These are phyloP conservation scores for Serendipita sp. DNA, from an alignment of 768 basidiomycete species.

Conservation along the genomic window DNA sequence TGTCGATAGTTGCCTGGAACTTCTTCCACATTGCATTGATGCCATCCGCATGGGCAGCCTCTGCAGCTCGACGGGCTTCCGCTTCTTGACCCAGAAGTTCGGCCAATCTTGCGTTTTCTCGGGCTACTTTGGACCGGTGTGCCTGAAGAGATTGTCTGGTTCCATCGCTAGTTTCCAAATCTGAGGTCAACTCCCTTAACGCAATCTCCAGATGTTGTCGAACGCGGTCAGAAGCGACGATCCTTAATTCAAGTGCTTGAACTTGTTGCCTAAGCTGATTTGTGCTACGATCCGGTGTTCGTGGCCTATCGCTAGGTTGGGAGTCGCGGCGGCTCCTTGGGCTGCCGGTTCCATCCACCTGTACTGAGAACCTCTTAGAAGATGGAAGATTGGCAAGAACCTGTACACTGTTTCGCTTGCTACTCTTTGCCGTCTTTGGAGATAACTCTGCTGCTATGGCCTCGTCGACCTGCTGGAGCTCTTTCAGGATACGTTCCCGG, in stretches of 20 bases:
- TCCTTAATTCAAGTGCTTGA: constrained; percentile 49
- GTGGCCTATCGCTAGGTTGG: constrained; percentile 15
- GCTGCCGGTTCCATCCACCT: constrained; percentile 19
- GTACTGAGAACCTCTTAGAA: constrained; percentile 23
- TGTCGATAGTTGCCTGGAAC: constrained; percentile 40
- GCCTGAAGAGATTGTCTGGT: constrained; percentile 46
- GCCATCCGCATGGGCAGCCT: constrained; percentile 47
- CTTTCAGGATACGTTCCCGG: constrained; percentile 43
- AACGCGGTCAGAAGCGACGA: constrained; percentile 51
- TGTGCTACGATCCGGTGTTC: constrained; percentile 24
- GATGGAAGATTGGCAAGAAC: constrained; percentile 33
- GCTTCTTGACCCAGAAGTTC: constrained; percentile 47
- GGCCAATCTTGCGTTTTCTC: constrained; percentile 39
- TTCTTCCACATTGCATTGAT: constrained; percentile 52
- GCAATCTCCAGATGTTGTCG: constrained; percentile 46
- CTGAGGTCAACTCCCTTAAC: constrained; percentile 40
- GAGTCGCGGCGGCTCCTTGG: constrained; percentile 24
- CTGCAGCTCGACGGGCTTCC: constrained; percentile 42
- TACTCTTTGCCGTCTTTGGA: constrained; percentile 18
- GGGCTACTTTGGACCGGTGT: constrained; percentile 37
- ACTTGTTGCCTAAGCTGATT: constrained; percentile 43
- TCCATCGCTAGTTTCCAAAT: constrained; percentile 48
- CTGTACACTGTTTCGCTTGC: constrained; percentile 9
- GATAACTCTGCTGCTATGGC: constrained; percentile 37
- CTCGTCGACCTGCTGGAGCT: constrained; percentile 46